These are phyloP conservation scores for Thraustotheca clavata DNA, from an alignment of 352 stramenopile species.

Conservation along the genomic window DNA sequence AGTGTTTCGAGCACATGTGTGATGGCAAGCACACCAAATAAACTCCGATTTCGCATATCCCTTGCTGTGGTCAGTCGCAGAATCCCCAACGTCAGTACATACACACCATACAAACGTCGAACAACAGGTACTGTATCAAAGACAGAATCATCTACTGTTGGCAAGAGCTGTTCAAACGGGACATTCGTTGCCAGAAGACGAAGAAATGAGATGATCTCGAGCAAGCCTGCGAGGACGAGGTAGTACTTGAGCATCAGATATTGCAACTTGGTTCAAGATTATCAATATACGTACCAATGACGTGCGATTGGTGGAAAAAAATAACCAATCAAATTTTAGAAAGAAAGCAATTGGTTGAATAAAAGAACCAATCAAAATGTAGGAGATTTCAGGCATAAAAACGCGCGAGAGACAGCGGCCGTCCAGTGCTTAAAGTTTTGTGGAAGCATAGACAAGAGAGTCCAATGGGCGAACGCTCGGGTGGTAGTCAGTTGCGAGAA, in stretches of 20 bases:
- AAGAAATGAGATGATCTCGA: slow-evolving; percentile 11
- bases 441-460: slow-evolving; percentile 2
- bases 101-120: slow-evolving; percentile 3
- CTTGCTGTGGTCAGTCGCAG: background rate
- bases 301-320: background rate
- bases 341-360: no score
- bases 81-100: background rate
- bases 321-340: no score
- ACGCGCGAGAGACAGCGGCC: background rate
- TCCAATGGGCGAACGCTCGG: background rate
- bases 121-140: slow-evolving; percentile 5
- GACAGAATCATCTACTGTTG: background rate
- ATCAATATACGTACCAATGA: background rate
- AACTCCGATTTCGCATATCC: background rate
- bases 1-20: background rate
- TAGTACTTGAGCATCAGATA: slow-evolving; percentile 1
- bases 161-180: background rate
- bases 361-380: no score
- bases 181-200: background rate
- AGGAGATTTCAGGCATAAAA: slow-evolving; percentile 13
- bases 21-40: background rate
- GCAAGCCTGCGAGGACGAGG: background rate
- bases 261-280: background rate
- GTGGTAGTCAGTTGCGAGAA: background rate
- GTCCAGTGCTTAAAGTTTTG: background rate